These are phyloP conservation scores for Pleurotus salmoneostramineus DNA, from an alignment of 768 basidiomycete species.

Conservation along the genomic window DNA sequence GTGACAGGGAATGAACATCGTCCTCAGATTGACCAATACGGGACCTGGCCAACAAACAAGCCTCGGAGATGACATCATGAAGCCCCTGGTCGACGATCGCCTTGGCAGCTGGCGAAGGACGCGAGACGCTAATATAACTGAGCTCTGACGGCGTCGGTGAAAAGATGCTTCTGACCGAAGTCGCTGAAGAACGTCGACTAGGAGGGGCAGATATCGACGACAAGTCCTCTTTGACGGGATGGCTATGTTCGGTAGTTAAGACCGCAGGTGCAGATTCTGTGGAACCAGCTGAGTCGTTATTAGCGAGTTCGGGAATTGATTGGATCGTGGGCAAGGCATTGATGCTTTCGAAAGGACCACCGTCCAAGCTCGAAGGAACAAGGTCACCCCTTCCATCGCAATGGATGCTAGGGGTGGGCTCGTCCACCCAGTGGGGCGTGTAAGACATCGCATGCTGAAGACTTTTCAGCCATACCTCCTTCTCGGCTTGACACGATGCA, in stretches of 20 bases:
- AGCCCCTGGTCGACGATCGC: conserved; percentile 73
- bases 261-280: conserved; percentile 32
- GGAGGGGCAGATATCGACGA: conserved; percentile 21
- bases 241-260: conserved; percentile 24
- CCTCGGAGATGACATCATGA: conserved; percentile 76
- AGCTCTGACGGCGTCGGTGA: conserved; percentile 47
- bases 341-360: conserved; percentile 35
- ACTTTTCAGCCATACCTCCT: conserved; percentile 78
- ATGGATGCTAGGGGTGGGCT: conserved; percentile 62
- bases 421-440: conserved; percentile 47
- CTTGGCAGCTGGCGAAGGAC: conserved; percentile 62
- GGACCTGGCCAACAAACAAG: conserved; percentile 63
- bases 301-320: conserved; percentile 47
- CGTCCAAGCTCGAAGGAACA: conserved; percentile 30
- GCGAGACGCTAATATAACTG: conserved; percentile 60
- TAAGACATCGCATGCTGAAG: conserved; percentile 51
- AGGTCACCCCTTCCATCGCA: conserved; percentile 39
- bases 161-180: conserved; percentile 61
- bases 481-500: conserved; percentile 80
- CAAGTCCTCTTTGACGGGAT: conserved; percentile 19
- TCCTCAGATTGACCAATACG: conserved; percentile 61
- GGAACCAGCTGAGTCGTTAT: conserved; percentile 23
- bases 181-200: conserved; percentile 60
- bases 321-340: conserved; percentile 49
- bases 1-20: conserved; percentile 49